Conservation (phyloP, 805 yeast genomes). For the Saccharomyces mikatae region DNA sequence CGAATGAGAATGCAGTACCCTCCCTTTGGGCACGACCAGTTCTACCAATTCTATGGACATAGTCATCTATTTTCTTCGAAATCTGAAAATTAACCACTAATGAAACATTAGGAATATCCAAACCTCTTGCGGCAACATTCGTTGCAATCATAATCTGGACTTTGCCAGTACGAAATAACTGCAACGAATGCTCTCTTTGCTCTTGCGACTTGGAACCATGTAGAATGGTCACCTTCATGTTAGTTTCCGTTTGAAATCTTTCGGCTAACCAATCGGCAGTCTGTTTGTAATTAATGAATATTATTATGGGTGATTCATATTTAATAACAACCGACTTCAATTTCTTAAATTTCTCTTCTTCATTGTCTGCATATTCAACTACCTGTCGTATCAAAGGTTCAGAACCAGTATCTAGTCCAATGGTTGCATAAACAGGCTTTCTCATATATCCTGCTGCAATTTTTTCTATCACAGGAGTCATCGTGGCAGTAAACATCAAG, state of each 20-base stretch:
- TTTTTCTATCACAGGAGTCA: constrained; percentile 65
- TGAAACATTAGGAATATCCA: constrained; percentile 82
- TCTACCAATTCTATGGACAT: constrained; percentile 89
- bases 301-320: constrained; percentile 53
- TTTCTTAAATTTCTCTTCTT: constrained; percentile 39
- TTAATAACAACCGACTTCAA: constrained; percentile 10
- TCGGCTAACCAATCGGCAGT: constrained; percentile 60
- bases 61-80: constrained; percentile 70
- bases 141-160: constrained; percentile 75
- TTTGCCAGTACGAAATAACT: constrained; percentile 45
- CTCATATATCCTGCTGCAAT: constrained; percentile 55
- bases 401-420: constrained; percentile 62
- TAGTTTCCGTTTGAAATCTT: constrained; percentile 38
- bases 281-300: constrained; percentile 72
- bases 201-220: constrained; percentile 87
- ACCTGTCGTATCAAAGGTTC: constrained; percentile 52
- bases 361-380: constrained; percentile 44
- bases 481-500: constrained; percentile 92
- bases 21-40: constrained; percentile 89
- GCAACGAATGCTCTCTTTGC: constrained; percentile 72
- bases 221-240: constrained; percentile 49
- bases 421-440: constrained; percentile 53
- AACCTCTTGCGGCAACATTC: constrained; percentile 93
- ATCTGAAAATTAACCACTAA: constrained; percentile 82
- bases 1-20: constrained; percentile 71